Evolutionary conservation across 257 asterid genomes (phyloP).

Genomic region (Penstemon davidsonii): DNA sequence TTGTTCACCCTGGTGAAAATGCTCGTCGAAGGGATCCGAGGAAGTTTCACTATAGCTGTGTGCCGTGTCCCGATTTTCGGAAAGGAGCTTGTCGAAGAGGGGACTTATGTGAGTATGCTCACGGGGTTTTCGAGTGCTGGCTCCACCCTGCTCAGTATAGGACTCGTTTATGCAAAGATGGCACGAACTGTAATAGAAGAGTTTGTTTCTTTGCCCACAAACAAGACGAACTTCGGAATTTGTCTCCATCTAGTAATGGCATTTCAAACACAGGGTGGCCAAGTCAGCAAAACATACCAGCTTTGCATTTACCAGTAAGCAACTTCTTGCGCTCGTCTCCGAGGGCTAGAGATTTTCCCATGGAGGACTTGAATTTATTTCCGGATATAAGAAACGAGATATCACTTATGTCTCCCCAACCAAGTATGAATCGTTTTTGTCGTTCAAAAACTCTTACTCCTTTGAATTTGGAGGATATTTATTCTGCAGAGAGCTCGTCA

Average conservation of each 20-base stretch:
- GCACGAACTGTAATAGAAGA: slow-evolving; percentile 62
- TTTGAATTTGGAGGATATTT: slow-evolving; percentile 72
- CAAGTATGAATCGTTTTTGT: slow-evolving; percentile 48
- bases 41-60: slow-evolving; percentile 77
- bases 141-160: slow-evolving; percentile 88
- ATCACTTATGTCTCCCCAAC: slow-evolving; percentile 39
- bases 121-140: slow-evolving; percentile 91
- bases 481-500: slow-evolving; percentile 67
- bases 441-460: slow-evolving; percentile 54
- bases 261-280: slow-evolving; percentile 61
- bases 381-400: slow-evolving; percentile 55
- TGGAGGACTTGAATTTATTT: slow-evolving; percentile 42
- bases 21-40: slow-evolving; percentile 87
- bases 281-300: slow-evolving; percentile 59
- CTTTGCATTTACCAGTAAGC: slow-evolving; percentile 74
- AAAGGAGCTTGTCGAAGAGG: slow-evolving; percentile 83
- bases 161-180: slow-evolving; percentile 85
- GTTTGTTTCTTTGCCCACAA: slow-evolving; percentile 90
- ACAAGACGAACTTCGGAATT: slow-evolving; percentile 76
- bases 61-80: slow-evolving; percentile 83
- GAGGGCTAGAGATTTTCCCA: slow-evolving; percentile 62
- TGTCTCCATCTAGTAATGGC: slow-evolving; percentile 66
- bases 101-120: slow-evolving; percentile 88
- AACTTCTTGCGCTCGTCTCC: slow-evolving; percentile 68
- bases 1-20: slow-evolving; percentile 90